Base-by-base conservation (phyloP, 202 grass and related monocot species). In the Zizania palustris region DNA sequence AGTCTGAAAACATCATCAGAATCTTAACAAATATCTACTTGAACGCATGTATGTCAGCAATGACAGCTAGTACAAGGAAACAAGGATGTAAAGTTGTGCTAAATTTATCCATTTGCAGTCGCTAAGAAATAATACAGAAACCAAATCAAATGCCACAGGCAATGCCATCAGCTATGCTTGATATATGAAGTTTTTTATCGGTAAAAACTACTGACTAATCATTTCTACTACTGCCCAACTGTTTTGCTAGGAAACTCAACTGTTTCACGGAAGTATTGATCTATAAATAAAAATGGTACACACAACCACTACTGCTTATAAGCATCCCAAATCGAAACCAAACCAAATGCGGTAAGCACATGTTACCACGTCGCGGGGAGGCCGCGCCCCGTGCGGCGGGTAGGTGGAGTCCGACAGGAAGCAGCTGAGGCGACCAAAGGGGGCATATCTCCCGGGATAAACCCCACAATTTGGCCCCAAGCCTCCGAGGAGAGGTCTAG, bases 341-440 rank as follows among this genome's bases (percentile, higher is more conserved):
- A 15, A 11, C 42, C 40, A 33, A 69, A 63, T 72, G 60, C 38
- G 75, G 44, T 46, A 61, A 79, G 69, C 22, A 39, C 38, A 35
- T 3, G 56, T 73, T 91, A 97, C 93, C 90, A 83, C 37, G 54
- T 89, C 88, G 72, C 75, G 80, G 15, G 60, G 81, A 89, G 83
- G 49, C 64, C 84, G 81, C 36, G 63, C 42, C 20, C 90, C 70
- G 40, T 37, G 56, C 28, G 75, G 73, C 15, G 76, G 42, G 48
- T 77, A 88, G 39, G 89, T 43, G 70, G 40, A 85, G 80, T 80
- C 80, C 45, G 79, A 67, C 48, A 88, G 76, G 56, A 92, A 77
- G 66, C 77, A 86, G 67, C 75, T 56, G 38, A 80, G 46, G 15
- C 74, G 72, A 11, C 62, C 75, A 54, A 85, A 85, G 11, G 74